These are phyloP conservation scores for Yamadazyma mexicana DNA, from an alignment of 1,139 yeast genomes.

Conservation along the genomic window DNA sequence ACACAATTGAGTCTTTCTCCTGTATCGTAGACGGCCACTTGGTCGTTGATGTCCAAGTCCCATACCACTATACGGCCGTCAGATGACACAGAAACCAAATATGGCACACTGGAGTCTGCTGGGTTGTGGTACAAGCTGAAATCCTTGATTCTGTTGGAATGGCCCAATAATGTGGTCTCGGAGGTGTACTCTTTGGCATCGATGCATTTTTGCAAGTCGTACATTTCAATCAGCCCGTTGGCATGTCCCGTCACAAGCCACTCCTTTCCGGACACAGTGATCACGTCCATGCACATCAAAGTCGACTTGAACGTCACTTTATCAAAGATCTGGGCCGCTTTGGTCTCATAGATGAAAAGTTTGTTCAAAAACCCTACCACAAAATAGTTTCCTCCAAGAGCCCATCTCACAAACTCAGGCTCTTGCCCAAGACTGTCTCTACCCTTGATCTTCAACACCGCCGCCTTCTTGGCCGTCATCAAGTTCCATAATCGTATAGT, in stretches of 20 bases:
- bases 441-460: slow-evolving; percentile 71
- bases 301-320: slow-evolving; percentile 53
- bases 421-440: slow-evolving; percentile 62
- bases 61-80: slow-evolving; percentile 93
- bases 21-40: slow-evolving; percentile 84
- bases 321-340: slow-evolving; percentile 57
- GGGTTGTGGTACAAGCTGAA: slow-evolving; percentile 53
- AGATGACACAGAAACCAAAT: slow-evolving; percentile 80
- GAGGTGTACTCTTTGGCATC: slow-evolving; percentile 37
- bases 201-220: slow-evolving; percentile 26
- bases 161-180: slow-evolving; percentile 67
- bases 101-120: slow-evolving; percentile 38
- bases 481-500: slow-evolving; percentile 90
- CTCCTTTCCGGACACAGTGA: slow-evolving; percentile 45
- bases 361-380: slow-evolving; percentile 72
- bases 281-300: slow-evolving; percentile 66
- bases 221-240: slow-evolving; percentile 71
- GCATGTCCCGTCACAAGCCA: slow-evolving; percentile 69
- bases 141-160: slow-evolving; percentile 82
- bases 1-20: slow-evolving; percentile 95
- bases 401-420: slow-evolving; percentile 70
- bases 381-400: slow-evolving; percentile 61
- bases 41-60: slow-evolving; percentile 71
- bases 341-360: slow-evolving; percentile 64
- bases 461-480: slow-evolving; percentile 97